phyloP scores from a whole-genome alignment of 1,139 yeast genomes.

The Meyerozyma guilliermondii region DNA sequence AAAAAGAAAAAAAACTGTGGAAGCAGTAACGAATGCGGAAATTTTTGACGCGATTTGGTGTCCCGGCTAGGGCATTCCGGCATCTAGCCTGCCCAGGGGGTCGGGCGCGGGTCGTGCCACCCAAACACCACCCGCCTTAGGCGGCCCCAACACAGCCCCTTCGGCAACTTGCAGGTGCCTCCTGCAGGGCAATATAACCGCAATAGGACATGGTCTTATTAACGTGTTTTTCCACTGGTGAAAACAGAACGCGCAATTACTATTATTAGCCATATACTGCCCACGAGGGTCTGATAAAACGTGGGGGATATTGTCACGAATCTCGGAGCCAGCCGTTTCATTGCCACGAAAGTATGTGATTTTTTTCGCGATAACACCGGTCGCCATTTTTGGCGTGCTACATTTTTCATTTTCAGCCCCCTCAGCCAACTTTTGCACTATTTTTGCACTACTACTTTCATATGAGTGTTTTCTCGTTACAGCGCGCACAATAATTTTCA shows the following conservation, averaged over 20 bases:
- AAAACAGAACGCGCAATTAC: background rate
- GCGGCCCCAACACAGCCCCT: conserved; percentile 1
- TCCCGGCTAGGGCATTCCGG: background rate
- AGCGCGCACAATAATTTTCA: too few relatives aligned
- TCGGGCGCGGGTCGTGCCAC: background rate
- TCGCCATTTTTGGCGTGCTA: too few relatives aligned
- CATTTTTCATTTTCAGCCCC: too few relatives aligned
- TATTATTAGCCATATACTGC: background rate
- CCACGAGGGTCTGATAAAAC: background rate
- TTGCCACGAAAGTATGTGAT: background rate
- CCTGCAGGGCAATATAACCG: background rate
- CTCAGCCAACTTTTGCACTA: background rate
- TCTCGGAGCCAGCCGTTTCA: background rate
- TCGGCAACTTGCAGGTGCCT: background rate
- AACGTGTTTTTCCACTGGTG: background rate
- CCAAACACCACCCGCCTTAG: background rate
- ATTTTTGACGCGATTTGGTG: background rate
- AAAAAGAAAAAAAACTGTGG: background rate
- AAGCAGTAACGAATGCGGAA: background rate
- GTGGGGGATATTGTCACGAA: background rate
- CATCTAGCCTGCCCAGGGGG: background rate
- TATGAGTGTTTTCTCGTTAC: too few relatives aligned
- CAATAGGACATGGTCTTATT: background rate
- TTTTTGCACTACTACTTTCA: too few relatives aligned
- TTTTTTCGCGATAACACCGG: too few relatives aligned